Percentiles rank a stretch among this genome's conserved stretches.
Evolutionary conservation across 139 green algal species (phyloP).

Genomic region (Tetradesmus lagerheimii): DNA sequence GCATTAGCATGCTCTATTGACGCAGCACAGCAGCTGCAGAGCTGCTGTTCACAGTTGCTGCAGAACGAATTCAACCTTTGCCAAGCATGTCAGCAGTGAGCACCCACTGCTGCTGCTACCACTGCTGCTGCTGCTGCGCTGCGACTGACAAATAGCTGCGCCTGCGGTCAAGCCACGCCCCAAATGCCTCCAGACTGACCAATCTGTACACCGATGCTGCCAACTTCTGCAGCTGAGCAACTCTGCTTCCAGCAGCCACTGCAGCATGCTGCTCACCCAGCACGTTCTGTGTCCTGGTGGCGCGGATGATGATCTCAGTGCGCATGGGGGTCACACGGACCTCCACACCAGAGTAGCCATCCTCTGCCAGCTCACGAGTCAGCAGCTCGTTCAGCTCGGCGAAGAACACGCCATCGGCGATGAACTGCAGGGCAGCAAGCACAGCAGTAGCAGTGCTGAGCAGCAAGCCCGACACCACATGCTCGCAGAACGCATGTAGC

Average conservation of each 20-base stretch:
- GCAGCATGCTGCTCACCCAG: slow-evolving; percentile 80
- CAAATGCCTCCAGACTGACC: too few species aligned
- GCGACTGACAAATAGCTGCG: neutral
- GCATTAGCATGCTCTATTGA: neutral
- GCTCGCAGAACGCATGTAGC: neutral
- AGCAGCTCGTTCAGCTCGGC: slow-evolving; percentile 99
- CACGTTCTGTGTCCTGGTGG: slow-evolving; percentile 98
- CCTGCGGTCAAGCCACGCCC: neutral
- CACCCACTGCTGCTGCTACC: neutral
- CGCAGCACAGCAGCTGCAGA: neutral
- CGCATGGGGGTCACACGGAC: slow-evolving; percentile 97
- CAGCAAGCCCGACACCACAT: neutral
- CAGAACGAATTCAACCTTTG: neutral
- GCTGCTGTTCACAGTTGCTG: neutral
- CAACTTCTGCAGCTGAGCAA: neutral
- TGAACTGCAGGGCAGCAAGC: slow-evolving; percentile 85
- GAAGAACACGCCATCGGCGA: slow-evolving; percentile 99
- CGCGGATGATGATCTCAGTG: slow-evolving; percentile 99
- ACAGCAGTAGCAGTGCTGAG: neutral
- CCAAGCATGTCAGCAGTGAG: neutral
- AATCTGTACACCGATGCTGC: too few species aligned
- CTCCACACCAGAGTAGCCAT: slow-evolving; percentile 99
- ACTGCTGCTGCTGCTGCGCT: neutral
- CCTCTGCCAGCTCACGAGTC: slow-evolving; percentile 94
- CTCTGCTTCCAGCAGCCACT: neutral